phyloP scores from a whole-genome alignment of 2,329 filamentous ascomycete genomes.

The Fusarium gaditjirri region DNA sequence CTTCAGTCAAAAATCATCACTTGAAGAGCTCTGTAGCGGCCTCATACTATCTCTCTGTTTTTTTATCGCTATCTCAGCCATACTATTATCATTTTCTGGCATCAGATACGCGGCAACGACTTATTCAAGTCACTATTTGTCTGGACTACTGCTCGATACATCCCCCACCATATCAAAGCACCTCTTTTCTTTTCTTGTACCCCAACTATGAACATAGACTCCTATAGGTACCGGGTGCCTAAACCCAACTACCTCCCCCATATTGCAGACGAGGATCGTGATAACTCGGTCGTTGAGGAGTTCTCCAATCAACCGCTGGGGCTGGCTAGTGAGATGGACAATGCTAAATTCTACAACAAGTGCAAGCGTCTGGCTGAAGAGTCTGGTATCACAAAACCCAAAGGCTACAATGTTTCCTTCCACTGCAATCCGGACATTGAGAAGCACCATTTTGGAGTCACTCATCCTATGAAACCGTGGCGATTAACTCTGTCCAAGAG shows the following conservation, averaged over 20 bases:
- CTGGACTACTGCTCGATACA: background rate
- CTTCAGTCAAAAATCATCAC: background rate
- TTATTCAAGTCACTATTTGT: constrained; percentile 18
- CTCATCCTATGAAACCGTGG: constrained; percentile 99
- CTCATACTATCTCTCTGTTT: too few relatives aligned
- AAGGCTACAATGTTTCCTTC: constrained; percentile 92
- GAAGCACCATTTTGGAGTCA: constrained; percentile 95
- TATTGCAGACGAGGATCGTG: constrained; percentile 61
- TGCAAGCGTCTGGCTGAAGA: constrained; percentile 66
- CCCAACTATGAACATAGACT: constrained; percentile 53
- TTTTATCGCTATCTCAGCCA: background rate
- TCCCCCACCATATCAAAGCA: background rate
- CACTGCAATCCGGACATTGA: constrained; percentile 96
- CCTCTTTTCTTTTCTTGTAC: constrained; percentile 8
- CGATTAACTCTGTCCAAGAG: constrained; percentile 94
- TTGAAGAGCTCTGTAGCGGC: background rate
- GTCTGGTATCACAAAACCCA: constrained; percentile 80
- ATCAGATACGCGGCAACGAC: constrained; percentile 3
- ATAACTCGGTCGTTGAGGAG: constrained; percentile 63
- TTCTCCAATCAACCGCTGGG: constrained; percentile 60
- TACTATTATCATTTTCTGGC: background rate
- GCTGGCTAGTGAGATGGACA: constrained; percentile 62
- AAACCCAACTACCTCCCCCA: constrained; percentile 71
- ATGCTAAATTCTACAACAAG: constrained; percentile 66
- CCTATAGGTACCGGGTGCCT: constrained; percentile 64